Evolutionary conservation across 805 yeast genomes (phyloP).

Genomic region (Blastobotrys terrestris): DNA sequence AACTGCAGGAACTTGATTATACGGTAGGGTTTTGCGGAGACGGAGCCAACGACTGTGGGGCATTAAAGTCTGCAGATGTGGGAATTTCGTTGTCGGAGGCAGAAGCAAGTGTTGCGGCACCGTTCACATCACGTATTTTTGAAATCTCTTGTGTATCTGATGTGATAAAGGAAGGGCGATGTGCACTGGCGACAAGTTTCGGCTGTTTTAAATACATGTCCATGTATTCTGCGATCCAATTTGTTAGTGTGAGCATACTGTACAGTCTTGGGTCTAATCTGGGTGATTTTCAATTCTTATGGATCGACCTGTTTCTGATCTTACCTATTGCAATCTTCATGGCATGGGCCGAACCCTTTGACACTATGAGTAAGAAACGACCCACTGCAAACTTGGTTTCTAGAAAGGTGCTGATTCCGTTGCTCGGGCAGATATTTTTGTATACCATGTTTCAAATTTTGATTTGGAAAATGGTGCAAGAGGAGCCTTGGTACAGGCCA

Average conservation of each 20-base stretch:
- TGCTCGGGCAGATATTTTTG: constrained; percentile 69
- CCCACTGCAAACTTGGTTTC: constrained; percentile 94
- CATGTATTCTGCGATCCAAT: constrained; percentile 92
- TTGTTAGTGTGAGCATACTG: constrained; percentile 75
- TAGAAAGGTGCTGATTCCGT: constrained; percentile 76
- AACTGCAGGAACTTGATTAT: constrained; percentile 75
- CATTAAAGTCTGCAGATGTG: constrained; percentile 94
- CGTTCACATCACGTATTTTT: constrained; percentile 85
- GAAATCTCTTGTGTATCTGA: constrained; percentile 90
- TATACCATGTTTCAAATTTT: constrained; percentile 58
- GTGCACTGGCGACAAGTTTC: constrained; percentile 89
- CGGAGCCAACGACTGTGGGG: constrained; percentile 99
- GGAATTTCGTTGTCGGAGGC: constrained; percentile 96
- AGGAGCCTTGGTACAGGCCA: constrained; percentile 65
- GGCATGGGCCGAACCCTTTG: constrained; percentile 92
- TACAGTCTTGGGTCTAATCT: constrained; percentile 86
- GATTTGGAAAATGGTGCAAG: constrained; percentile 57
- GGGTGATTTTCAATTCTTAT: constrained; percentile 94
- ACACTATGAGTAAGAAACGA: constrained; percentile 54
- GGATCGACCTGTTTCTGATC: constrained; percentile 85
- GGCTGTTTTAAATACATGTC: constrained; percentile 98
- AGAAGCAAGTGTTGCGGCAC: constrained; percentile 98
- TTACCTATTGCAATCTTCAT: constrained; percentile 90
- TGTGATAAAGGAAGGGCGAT: constrained; percentile 90
- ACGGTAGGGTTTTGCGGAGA: constrained; percentile 98